These are phyloP conservation scores for Cercospora nicotianae DNA, from an alignment of 2,329 filamentous ascomycete species.

Conservation along the genomic window DNA sequence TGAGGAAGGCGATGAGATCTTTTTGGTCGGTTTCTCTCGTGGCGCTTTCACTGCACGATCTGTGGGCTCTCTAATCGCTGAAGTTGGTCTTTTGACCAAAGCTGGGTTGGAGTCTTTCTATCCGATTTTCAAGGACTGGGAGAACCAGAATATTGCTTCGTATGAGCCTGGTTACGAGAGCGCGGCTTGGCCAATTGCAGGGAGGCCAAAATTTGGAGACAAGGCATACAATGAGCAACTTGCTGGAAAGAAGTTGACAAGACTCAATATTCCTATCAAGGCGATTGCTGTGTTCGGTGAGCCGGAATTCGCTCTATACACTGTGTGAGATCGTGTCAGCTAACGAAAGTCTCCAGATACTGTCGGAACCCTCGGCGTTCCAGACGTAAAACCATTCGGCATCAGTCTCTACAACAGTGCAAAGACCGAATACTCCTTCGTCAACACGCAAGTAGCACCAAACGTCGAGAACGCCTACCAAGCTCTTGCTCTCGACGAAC, in stretches of 20 bases:
- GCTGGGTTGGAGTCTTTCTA: constrained; percentile 31
- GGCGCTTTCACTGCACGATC: constrained; percentile 46
- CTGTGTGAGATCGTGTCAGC: not conserved
- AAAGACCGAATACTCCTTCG: constrained; percentile 41
- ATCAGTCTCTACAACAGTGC: constrained; percentile 25
- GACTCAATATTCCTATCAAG: constrained; percentile 37
- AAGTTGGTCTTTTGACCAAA: constrained; percentile 43
- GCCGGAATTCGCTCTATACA: not conserved
- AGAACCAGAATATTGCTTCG: constrained; percentile 26
- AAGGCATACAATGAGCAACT: constrained; percentile 44
- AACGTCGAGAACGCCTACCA: constrained; percentile 44
- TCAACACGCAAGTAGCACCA: constrained; percentile 45
- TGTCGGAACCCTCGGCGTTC: constrained; percentile 46
- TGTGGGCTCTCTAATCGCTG: constrained; percentile 44
- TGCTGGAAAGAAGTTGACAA: constrained; percentile 29
- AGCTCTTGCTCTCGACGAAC: constrained; percentile 44
- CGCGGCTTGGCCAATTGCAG: constrained; percentile 26
- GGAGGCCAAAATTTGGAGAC: constrained; percentile 42
- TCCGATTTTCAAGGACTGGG: constrained; percentile 35
- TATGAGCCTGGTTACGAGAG: constrained; percentile 22
- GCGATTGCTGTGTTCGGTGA: constrained; percentile 41
- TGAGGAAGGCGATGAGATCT: constrained; percentile 43
- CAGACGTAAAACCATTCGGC: constrained; percentile 40
- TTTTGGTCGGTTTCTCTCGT: constrained; percentile 46
- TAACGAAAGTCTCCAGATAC: constrained; percentile 35